phyloP scores from a whole-genome alignment of 192 early-diverging fungal species.

The Linnemannia hyalina region DNA sequence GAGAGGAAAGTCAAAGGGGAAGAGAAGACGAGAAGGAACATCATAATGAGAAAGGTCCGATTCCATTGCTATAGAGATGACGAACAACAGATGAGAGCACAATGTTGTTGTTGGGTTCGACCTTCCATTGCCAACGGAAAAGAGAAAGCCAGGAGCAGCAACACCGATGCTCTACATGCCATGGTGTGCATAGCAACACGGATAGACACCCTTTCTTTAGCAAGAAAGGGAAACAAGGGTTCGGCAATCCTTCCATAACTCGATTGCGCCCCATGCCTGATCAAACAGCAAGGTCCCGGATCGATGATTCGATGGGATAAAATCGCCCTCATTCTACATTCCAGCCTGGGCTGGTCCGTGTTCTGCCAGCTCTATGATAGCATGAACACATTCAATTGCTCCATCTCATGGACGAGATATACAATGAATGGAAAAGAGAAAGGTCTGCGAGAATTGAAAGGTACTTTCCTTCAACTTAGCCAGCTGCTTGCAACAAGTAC shows the following conservation, averaged over 20 bases:
- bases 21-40: not conserved
- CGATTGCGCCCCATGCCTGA: too few relatives aligned
- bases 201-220: not conserved
- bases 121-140: conserved; percentile 15
- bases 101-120: not conserved
- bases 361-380: not conserved
- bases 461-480: not conserved
- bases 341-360: not conserved
- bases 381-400: not conserved
- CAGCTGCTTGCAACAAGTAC: not conserved
- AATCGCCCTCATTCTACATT: not conserved
- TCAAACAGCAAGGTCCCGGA: conserved; percentile 2
- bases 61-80: not conserved
- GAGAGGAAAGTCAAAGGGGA: not conserved
- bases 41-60: not conserved
- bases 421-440: not conserved
- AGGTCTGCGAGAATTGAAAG: too few relatives aligned
- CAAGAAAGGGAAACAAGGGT: not conserved
- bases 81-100: not conserved
- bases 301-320: not conserved
- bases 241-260: too few relatives aligned
- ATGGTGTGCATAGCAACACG: not conserved
- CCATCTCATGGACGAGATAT: not conserved
- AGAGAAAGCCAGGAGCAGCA: not conserved
- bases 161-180: too few relatives aligned